A percentile compares a stretch with the other conserved stretches of the same genome.
These are phyloP conservation scores for Rhododendron ferrugineum DNA, from an alignment of 148 eudicot species.

Conservation along the genomic window DNA sequence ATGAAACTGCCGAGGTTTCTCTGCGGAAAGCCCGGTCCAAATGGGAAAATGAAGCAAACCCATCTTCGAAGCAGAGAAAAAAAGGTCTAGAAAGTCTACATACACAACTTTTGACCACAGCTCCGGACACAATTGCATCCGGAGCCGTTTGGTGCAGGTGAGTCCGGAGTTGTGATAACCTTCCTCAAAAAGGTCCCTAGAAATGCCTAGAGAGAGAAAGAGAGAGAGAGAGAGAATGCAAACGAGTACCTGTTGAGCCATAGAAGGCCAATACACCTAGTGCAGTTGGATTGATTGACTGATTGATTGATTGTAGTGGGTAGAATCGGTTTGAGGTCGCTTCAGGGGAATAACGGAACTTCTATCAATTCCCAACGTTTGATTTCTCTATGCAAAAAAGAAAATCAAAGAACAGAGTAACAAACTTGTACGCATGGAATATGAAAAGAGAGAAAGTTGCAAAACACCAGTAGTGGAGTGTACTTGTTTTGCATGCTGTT, in stretches of 20 bases:
- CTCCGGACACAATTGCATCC: too few species aligned
- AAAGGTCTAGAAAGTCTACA: not conserved
- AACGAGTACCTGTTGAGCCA: slow-evolving; percentile 29
- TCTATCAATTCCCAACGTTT: not conserved
- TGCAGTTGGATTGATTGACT: not conserved
- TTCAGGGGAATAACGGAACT: slow-evolving; percentile 1
- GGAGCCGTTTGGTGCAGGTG: too few species aligned
- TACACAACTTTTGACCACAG: too few species aligned
- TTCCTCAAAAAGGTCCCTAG: not conserved
- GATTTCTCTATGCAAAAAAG: not conserved
- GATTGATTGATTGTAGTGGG: not conserved
- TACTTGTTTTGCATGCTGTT: not conserved
- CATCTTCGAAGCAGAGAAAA: not conserved
- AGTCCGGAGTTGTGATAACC: too few species aligned
- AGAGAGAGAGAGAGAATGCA: not conserved
- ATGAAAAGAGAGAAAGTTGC: not conserved
- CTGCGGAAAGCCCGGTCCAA: too few species aligned
- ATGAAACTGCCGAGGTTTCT: too few species aligned
- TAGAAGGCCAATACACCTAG: not conserved
- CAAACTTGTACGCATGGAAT: not conserved
- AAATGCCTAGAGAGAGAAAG: not conserved
- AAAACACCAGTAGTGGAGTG: not conserved
- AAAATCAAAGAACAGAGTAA: not conserved
- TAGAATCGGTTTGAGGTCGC: not conserved
- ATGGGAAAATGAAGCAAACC: not conserved